phyloP scores from a whole-genome alignment of 768 basidiomycete species.

The Tylopilus felleus region DNA sequence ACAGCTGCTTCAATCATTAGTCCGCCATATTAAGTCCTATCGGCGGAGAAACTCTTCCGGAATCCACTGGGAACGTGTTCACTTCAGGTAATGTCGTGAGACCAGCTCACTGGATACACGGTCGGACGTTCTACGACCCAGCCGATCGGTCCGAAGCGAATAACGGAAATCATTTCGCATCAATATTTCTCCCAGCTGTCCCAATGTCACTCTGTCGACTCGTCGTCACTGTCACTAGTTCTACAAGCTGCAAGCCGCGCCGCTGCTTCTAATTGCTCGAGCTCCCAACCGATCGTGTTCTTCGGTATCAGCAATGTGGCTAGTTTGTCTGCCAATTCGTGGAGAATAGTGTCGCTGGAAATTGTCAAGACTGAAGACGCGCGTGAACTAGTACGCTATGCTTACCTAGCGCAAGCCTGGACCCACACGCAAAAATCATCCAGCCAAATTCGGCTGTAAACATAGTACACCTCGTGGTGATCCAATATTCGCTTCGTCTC shows the following conservation, averaged over 20 bases:
- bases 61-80: background rate
- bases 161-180: background rate
- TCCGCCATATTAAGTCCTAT: background rate
- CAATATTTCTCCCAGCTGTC: slow-evolving; percentile 8
- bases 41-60: slow-evolving; percentile 8
- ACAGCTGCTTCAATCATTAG: background rate
- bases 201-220: slow-evolving; percentile 35
- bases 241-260: slow-evolving; percentile 38
- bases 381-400: background rate
- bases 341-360: slow-evolving; percentile 55
- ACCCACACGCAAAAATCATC: slow-evolving; percentile 85
- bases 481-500: slow-evolving; percentile 73
- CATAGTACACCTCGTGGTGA: slow-evolving; percentile 81
- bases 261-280: slow-evolving; percentile 63
- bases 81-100: background rate
- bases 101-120: too few relatives aligned
- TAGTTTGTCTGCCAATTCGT: slow-evolving; percentile 44
- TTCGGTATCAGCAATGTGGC: slow-evolving; percentile 47
- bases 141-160: slow-evolving; percentile 1
- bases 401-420: slow-evolving; percentile 66
- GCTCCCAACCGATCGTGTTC: slow-evolving; percentile 60
- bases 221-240: slow-evolving; percentile 71
- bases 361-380: background rate
- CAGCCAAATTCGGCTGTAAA: slow-evolving; percentile 86
- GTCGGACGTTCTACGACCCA: too few relatives aligned